phyloP scores from a whole-genome alignment of 2,329 filamentous ascomycete species.

The Orbilia blumenaviensis region DNA sequence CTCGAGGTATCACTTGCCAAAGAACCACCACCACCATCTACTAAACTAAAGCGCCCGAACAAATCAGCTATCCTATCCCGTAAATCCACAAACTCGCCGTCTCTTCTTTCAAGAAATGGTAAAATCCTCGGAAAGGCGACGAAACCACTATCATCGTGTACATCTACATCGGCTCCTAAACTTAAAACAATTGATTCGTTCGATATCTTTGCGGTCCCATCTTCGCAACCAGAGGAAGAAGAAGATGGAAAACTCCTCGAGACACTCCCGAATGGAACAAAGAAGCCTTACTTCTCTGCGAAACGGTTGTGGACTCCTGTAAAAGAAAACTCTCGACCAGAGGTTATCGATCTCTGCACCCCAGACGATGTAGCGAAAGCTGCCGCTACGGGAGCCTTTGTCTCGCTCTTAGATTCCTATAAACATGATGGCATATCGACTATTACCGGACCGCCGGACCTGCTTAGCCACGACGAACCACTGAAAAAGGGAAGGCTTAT shows the following conservation, averaged over 20 bases:
- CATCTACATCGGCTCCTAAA: background rate
- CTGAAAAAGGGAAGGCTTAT: slow-evolving; percentile 25
- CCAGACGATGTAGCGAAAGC: slow-evolving; percentile 28
- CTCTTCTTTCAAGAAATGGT: slow-evolving; percentile 28
- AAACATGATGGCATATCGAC: slow-evolving; percentile 7
- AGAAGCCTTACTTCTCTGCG: slow-evolving; percentile 30
- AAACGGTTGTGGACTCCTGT: slow-evolving; percentile 43
- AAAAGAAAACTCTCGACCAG: slow-evolving; percentile 37
- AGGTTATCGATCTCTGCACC: slow-evolving; percentile 44
- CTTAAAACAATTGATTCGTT: slow-evolving; percentile 9
- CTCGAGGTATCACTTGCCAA: background rate
- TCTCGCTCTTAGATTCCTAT: slow-evolving; percentile 19
- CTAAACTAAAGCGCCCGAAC: slow-evolving; percentile 34
- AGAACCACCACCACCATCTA: background rate
- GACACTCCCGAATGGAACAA: slow-evolving; percentile 31
- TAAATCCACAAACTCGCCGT: slow-evolving; percentile 26
- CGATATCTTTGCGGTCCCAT: slow-evolving; percentile 39
- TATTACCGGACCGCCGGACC: too few relatives aligned
- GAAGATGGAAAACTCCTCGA: background rate
- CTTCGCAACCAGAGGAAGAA: slow-evolving; percentile 12
- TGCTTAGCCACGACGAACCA: background rate
- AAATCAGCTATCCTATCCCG: slow-evolving; percentile 19
- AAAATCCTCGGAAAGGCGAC: slow-evolving; percentile 26
- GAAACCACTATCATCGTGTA: slow-evolving; percentile 20
- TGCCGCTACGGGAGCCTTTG: background rate